Evolutionary conservation across 169 alveolate genomes (phyloP).

Genomic region (Babesia ovata): DNA sequence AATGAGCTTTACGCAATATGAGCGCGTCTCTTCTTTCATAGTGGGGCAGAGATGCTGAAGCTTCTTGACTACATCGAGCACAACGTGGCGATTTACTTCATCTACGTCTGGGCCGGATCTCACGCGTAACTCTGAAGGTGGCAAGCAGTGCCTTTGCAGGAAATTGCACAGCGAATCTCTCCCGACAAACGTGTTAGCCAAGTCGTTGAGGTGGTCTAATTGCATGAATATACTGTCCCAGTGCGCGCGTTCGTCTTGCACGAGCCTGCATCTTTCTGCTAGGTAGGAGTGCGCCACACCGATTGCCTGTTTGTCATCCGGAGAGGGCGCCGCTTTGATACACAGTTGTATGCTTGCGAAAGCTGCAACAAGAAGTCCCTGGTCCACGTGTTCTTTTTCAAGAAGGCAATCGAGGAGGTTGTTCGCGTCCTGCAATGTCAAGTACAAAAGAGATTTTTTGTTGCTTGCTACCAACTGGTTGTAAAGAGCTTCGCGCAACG

Average conservation of each 20-base stretch:
- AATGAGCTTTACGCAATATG: constrained; percentile 15
- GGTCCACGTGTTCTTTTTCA: neutral
- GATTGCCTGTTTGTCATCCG: neutral
- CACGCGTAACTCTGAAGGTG: neutral
- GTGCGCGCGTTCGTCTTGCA: neutral
- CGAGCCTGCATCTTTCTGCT: neutral
- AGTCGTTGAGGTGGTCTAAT: constrained; percentile 8
- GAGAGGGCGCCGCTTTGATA: neutral
- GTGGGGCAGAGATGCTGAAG: neutral
- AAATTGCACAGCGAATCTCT: neutral
- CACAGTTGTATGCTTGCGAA: constrained; percentile 19
- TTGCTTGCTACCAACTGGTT: neutral
- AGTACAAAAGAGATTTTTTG: neutral
- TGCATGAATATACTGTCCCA: neutral
- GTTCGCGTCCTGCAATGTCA: constrained; percentile 24
- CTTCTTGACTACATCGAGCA: constrained; percentile 3
- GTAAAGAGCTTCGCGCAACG: neutral
- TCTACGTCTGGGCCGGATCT: neutral
- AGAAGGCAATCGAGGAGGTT: constrained; percentile 23
- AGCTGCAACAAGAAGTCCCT: constrained; percentile 22
- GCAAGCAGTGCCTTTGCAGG: constrained; percentile 1
- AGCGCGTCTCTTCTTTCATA: constrained; percentile 10
- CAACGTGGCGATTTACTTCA: neutral
- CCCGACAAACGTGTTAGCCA: constrained; percentile 2
- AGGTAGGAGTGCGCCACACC: constrained; percentile 6